Percentiles rank a stretch among this genome's conserved stretches.
These are phyloP conservation scores for Prunella vulgaris DNA, from an alignment of 257 asterid species.

Conservation along the genomic window DNA sequence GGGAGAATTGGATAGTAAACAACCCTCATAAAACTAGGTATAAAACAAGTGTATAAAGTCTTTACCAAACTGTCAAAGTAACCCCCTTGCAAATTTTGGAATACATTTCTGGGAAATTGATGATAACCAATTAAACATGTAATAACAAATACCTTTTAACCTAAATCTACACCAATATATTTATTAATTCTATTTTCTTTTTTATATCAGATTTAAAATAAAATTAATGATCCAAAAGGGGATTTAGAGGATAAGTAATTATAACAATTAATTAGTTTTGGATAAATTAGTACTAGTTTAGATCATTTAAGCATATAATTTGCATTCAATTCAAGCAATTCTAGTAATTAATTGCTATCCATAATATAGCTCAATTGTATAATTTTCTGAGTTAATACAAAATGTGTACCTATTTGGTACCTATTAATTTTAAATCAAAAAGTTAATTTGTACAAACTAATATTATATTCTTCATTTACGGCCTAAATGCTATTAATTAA, in stretches of 20 bases:
- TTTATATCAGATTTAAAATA: no score
- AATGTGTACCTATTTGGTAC: no score
- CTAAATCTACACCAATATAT: neutral
- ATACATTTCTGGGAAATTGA: slow-evolving; percentile 8
- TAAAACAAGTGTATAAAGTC: slow-evolving; percentile 28
- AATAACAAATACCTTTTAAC: slow-evolving; percentile 14
- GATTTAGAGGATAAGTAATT: no score
- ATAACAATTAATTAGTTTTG: neutral
- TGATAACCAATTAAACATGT: slow-evolving; percentile 9
- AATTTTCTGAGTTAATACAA: neutral
- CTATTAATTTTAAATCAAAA: no score
- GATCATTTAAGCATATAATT: neutral
- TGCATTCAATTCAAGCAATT: neutral
- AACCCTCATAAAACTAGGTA: slow-evolving; percentile 40
- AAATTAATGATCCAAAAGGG: no score
- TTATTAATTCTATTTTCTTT: neutral
- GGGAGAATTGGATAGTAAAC: slow-evolving; percentile 25
- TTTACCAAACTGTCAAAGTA: slow-evolving; percentile 11
- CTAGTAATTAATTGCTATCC: neutral
- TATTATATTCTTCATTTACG: no score
- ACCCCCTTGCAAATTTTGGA: slow-evolving; percentile 17
- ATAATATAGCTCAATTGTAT: neutral
- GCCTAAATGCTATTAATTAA: no score
- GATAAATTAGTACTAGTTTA: neutral
- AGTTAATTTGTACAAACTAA: no score